Base-by-base conservation (phyloP, 139 green algal species). In the Chlorella ohadii region DNA sequence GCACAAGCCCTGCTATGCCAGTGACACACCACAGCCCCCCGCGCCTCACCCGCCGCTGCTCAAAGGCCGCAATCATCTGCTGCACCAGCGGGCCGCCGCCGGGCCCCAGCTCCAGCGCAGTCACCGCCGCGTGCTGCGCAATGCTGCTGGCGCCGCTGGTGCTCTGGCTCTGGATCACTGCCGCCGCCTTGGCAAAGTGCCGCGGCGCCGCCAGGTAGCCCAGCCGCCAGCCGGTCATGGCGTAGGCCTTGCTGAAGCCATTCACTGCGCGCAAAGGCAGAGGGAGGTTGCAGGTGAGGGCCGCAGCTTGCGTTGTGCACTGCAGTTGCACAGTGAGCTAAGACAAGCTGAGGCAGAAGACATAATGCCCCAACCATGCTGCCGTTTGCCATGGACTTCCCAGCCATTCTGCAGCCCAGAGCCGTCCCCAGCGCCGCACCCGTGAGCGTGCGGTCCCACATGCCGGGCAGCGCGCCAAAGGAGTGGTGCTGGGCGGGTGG, bases 221-320 rank as follows among this genome's bases (percentile, higher is more conserved):
- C n/a, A 99, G 90, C 5, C 96, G 90, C 96, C 96, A 98, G 31
- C 96, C 95, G 9, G 93, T 96, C 94, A 98, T 97, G 63, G 94
- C 93, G 82, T 94, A 98, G 0, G 92, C 93, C 88, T 99, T 99
- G 63, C 92, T 97, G 87, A 99, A 99, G 78, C 97, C 97, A 70
- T 99, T 99, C 74, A 99, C 94, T 75, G 78, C n/a, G 36, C 16
- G 20, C 0, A 51, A 28, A 34, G 12, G 36, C 1, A n/a, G 68
- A 20, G 36, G 20, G 19, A 74, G 22, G 16, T n/a, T n/a, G 38
- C n/a, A n/a, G 57, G 57, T 64, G 57, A 27, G 57, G 57, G 13
- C 9, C 3, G 9, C 9, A 27, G 57, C 20, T 25, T 7, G 57
- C 20, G n/a, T 25, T 3, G 3, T 27, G 57, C 57, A 64, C 20